Evolutionary conservation across 352 stramenopile species (phyloP), one percentile per base, ranked within the genome.

Genomic region (Globisporangium middletonii): DNA sequence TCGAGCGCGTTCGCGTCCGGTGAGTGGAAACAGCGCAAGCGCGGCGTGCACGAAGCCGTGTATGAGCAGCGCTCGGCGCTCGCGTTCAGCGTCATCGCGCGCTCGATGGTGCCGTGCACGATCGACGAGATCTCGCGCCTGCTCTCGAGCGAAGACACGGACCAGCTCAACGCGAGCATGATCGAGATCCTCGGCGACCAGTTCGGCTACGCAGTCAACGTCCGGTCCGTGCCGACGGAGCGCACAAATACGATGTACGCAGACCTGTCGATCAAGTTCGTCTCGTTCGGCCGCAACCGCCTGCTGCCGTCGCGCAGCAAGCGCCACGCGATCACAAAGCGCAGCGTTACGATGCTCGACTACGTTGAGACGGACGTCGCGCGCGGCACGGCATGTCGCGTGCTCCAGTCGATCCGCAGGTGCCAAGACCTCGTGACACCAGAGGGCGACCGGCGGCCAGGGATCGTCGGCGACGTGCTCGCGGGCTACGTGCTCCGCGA

Each of bases 141-240:
- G 26, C 41, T 72, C 18, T 69, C 65, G 45, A 47, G 53, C 28
- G 57, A 67, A 11, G 44, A 69, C 41, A 63, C 63, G 19, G 65
- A 72, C 50, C 57, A 61, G 41, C 65, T 63, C 49, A 72, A 72
- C 61, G 65, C 62, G 8, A 68, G 49, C 27, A 55, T 72, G 44
- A 50, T 72, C 43, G 65, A 63, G 27, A 47, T 72, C 37, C 63
- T 67, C 27, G 65, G 65, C 27, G n/a, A 52, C 13, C 53, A 61
- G 37, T 72, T 62, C 51, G 53, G 35, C 30, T 72, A 69, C 46
- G 65, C 61, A 26, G 51, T 72, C 48, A 72, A 64, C 27, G 50
- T 69, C 26, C 62, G 65, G 27, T 54, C 51, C 4, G 45, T 72
- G 35, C 45, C 57, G 15, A 62, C 50, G 26, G 11, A 27, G 5